These are phyloP conservation scores for Taphrina populina DNA, from an alignment of 1,139 yeast genomes.

Conservation along the genomic window DNA sequence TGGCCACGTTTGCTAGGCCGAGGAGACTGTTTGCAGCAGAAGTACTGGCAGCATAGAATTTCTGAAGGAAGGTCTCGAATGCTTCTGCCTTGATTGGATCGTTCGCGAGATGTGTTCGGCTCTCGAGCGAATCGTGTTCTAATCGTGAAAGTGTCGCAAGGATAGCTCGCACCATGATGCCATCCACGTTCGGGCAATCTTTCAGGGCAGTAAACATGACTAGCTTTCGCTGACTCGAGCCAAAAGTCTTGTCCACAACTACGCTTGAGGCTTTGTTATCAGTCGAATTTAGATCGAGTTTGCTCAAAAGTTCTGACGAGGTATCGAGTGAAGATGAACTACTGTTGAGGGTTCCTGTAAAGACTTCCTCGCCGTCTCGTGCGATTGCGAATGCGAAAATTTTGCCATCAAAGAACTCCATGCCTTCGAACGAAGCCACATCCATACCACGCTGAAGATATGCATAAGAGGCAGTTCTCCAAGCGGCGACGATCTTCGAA, in stretches of 20 bases:
- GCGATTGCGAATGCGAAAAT: constrained; percentile 24
- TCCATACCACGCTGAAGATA: constrained; percentile 22
- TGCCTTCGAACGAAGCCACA: constrained; percentile 19
- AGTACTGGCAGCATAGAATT: constrained; percentile 8
- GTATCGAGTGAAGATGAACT: constrained; percentile 4
- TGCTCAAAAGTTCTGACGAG: constrained; percentile 1
- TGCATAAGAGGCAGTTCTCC: constrained; percentile 18
- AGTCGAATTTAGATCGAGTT: not conserved
- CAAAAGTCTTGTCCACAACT: not conserved
- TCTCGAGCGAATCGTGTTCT: constrained; percentile 4
- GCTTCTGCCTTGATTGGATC: not conserved
- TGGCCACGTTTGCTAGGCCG: not conserved
- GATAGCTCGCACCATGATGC: not conserved
- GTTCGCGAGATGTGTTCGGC: not conserved
- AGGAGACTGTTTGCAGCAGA: constrained; percentile 1
- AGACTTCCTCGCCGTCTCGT: constrained; percentile 15
- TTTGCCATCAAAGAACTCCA: constrained; percentile 25
- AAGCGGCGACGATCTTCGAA: not conserved
- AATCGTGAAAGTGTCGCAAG: constrained; percentile 1
- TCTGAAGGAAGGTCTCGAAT: not conserved
- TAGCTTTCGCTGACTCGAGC: constrained; percentile 11
- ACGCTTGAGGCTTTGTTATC: not conserved
- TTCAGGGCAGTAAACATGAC: constrained; percentile 14
- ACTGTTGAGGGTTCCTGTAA: constrained; percentile 5
- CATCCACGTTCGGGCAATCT: not conserved